Percentiles rank a stretch among this genome's conserved stretches.
phyloP scores from a whole-genome alignment of 2,329 filamentous ascomycete species.

The Aspergillus sp. region DNA sequence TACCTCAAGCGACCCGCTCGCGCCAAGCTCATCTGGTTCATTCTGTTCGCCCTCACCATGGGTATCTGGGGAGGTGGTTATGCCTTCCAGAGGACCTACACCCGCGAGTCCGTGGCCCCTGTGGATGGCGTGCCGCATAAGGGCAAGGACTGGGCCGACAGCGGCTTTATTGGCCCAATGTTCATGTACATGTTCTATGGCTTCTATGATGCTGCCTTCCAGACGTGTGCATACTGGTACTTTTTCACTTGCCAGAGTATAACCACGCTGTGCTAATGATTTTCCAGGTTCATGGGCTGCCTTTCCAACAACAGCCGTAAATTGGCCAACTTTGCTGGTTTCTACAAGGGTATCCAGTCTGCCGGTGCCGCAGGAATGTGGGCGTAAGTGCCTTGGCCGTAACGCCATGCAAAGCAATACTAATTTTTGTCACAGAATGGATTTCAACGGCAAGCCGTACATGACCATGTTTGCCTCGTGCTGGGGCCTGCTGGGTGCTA shows the following conservation, averaged over 20 bases:
- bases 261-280: not conserved
- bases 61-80: slow-evolving; percentile 83
- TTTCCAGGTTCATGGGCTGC: slow-evolving; percentile 79
- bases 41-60: slow-evolving; percentile 73
- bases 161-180: slow-evolving; percentile 76
- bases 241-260: slow-evolving; percentile 25
- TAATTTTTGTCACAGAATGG: slow-evolving; percentile 66
- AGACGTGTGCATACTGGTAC: slow-evolving; percentile 87
- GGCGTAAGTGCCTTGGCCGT: slow-evolving; percentile 38
- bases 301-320: slow-evolving; percentile 91
- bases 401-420: not conserved
- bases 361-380: slow-evolving; percentile 70
- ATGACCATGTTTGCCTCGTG: slow-evolving; percentile 73
- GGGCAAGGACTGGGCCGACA: slow-evolving; percentile 66
- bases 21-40: slow-evolving; percentile 66
- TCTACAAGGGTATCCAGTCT: slow-evolving; percentile 91
- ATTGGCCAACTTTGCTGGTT: slow-evolving; percentile 87
- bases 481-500: slow-evolving; percentile 77
- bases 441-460: slow-evolving; percentile 65
- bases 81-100: slow-evolving; percentile 70
- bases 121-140: slow-evolving; percentile 16
- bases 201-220: slow-evolving; percentile 87
- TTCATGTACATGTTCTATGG: slow-evolving; percentile 91
- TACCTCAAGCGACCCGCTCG: slow-evolving; percentile 66
- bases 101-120: slow-evolving; percentile 45